Conservation (phyloP, 768 basidiomycete species). For the Rhodotorula babjevae region DNA sequence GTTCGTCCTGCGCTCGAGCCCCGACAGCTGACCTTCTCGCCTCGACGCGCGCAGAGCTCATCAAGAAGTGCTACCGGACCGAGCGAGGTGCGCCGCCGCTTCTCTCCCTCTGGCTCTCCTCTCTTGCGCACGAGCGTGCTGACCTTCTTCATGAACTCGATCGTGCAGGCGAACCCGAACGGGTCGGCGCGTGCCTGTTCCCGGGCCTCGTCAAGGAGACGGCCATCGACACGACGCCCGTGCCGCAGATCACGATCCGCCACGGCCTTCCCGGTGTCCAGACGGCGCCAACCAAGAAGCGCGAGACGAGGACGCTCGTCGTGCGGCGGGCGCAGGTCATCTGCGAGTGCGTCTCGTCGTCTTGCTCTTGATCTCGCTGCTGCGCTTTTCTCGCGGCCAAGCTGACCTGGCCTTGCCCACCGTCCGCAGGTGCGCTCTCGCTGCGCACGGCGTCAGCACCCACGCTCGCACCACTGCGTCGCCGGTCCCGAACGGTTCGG, state of each 20-base stretch:
- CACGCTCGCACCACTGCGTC: neutral
- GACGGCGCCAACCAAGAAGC: conserved; percentile 48
- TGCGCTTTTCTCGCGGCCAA: too few relatives aligned
- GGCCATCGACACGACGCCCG: conserved; percentile 46
- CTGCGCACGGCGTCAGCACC: conserved; percentile 17
- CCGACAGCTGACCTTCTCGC: neutral
- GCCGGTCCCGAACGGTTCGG: neutral
- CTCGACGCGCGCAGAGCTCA: conserved; percentile 59
- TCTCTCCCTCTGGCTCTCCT: neutral
- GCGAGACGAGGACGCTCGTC: conserved; percentile 53
- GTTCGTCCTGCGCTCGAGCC: too few relatives aligned
- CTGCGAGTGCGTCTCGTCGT: conserved; percentile 61
- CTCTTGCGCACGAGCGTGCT: neutral
- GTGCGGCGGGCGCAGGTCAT: conserved; percentile 80
- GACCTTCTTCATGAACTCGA: too few relatives aligned
- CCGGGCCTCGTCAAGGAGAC: conserved; percentile 81
- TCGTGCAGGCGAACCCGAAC: conserved; percentile 59
- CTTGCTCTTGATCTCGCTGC: too few relatives aligned
- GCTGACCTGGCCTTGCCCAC: too few relatives aligned
- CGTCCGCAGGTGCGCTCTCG: conserved; percentile 27
- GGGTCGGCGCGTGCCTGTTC: conserved; percentile 78
- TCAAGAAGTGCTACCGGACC: conserved; percentile 71
- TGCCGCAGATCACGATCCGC: conserved; percentile 31
- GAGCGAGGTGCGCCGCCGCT: conserved; percentile 48
- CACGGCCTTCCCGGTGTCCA: conserved; percentile 43